Conservation (phyloP, 352 stramenopile genomes). For the Pythium pyrilobum region DNA sequence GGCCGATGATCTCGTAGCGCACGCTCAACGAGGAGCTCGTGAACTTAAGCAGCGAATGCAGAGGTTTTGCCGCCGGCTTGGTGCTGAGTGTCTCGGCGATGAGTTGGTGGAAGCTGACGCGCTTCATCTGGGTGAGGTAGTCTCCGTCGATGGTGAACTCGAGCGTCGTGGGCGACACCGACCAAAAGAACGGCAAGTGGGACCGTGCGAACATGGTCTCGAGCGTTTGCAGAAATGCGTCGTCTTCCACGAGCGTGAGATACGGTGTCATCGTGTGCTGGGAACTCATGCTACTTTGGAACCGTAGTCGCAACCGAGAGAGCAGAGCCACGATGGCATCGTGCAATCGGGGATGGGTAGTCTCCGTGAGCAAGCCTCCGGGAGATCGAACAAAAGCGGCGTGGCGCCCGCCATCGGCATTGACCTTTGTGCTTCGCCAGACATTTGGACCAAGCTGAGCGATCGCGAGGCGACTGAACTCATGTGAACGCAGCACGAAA, state of each 20-base stretch:
- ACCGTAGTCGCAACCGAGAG: constrained; percentile 26
- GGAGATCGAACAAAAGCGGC: constrained; percentile 19
- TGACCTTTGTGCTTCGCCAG: constrained; percentile 6
- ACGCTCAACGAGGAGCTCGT: constrained; percentile 51
- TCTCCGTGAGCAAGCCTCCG: constrained; percentile 31
- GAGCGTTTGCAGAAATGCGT: constrained; percentile 40
- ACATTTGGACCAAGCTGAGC: constrained; percentile 9
- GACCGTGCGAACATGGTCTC: constrained; percentile 34
- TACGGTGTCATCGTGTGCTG: constrained; percentile 30
- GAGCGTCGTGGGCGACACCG: constrained; percentile 37
- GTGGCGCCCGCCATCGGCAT: background rate
- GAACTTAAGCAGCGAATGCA: constrained; percentile 48
- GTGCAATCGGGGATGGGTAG: constrained; percentile 33
- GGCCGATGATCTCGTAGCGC: constrained; percentile 57
- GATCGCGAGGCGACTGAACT: constrained; percentile 28
- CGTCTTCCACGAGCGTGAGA: constrained; percentile 52
- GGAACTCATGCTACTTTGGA: constrained; percentile 10
- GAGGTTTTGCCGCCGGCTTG: constrained; percentile 23
- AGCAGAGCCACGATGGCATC: constrained; percentile 28
- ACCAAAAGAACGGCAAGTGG: constrained; percentile 64
- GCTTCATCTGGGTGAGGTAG: constrained; percentile 37
- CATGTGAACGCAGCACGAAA: constrained; percentile 38
- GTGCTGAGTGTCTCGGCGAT: constrained; percentile 34
- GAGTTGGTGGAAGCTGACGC: constrained; percentile 49
- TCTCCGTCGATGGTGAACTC: constrained; percentile 59